phyloP scores from a whole-genome alignment of 768 basidiomycete species.

The Amylocystis lapponica region DNA sequence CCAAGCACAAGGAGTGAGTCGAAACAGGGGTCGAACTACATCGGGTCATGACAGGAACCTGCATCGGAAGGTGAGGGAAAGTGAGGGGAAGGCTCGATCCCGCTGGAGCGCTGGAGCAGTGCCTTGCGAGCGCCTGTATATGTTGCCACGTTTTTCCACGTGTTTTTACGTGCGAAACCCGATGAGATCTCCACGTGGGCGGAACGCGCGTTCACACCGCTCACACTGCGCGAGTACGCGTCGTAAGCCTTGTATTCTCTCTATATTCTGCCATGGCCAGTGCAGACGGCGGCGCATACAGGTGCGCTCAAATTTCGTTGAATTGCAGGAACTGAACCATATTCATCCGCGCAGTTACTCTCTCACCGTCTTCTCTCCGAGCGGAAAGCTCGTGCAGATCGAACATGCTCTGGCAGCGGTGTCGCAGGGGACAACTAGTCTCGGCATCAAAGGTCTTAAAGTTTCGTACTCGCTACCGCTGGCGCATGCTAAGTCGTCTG shows the following conservation, averaged over 20 bases:
- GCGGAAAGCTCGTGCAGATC: conserved; percentile 98
- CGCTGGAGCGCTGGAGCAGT: no score
- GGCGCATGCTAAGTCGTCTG: conserved; percentile 9
- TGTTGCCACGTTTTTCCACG: not conserved
- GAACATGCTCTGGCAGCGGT: conserved; percentile 99
- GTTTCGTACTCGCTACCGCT: conserved; percentile 1
- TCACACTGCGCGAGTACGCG: conserved; percentile 6
- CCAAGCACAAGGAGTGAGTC: no score
- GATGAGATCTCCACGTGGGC: not conserved
- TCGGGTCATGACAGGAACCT: no score
- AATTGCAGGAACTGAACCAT: not conserved
- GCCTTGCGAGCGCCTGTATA: no score
- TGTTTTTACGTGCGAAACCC: not conserved
- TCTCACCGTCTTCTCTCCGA: conserved; percentile 98
- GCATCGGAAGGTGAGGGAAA: no score
- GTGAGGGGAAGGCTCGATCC: no score
- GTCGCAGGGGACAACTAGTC: conserved; percentile 89
- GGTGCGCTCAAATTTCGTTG: conserved; percentile 16
- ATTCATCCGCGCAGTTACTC: conserved; percentile 66
- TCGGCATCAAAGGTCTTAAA: conserved; percentile 91
- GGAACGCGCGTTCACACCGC: conserved; percentile 17
- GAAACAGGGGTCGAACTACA: no score
- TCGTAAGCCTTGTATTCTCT: conserved; percentile 1
- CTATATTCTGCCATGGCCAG: conserved; percentile 53
- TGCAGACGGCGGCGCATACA: conserved; percentile 49